A percentile compares a stretch with the other conserved stretches of the same genome.
These are phyloP conservation scores for Sequoia sempervirens DNA, from an alignment of 75 land plant genomes.

Conservation along the genomic window DNA sequence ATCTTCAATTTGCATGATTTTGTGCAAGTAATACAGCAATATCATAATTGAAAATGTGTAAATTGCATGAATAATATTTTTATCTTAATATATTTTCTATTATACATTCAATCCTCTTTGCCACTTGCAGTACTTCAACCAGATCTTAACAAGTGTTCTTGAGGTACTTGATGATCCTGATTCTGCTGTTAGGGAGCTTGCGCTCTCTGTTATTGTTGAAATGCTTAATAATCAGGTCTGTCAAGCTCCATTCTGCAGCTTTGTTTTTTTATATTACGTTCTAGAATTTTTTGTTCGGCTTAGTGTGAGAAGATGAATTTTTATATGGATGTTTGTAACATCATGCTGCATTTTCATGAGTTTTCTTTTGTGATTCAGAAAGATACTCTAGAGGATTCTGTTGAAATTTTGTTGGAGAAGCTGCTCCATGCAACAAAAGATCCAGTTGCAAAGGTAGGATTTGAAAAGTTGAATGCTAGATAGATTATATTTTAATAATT, in stretches of 20 bases:
- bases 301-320: background rate
- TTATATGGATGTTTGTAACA: background rate
- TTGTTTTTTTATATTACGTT: background rate
- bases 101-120: background rate
- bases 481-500: background rate
- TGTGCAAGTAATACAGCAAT: background rate
- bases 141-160: slow-evolving; percentile 78
- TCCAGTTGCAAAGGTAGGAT: slow-evolving; percentile 62
- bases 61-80: background rate
- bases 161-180: slow-evolving; percentile 96
- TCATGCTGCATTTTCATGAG: background rate
- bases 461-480: background rate
- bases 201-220: slow-evolving; percentile 67
- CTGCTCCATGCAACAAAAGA: slow-evolving; percentile 81
- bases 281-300: background rate
- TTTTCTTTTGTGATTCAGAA: slow-evolving; percentile 44
- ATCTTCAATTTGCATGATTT: background rate
- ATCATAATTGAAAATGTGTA: background rate
- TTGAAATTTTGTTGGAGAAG: slow-evolving; percentile 90
- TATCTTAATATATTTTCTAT: background rate
- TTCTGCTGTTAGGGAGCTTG: slow-evolving; percentile 63
- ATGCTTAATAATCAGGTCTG: slow-evolving; percentile 91
- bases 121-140: slow-evolving; percentile 84
- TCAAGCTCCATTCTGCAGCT: background rate
- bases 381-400: slow-evolving; percentile 71